Conservation (phyloP, 2,329 filamentous ascomycete genomes). For the Plectosphaerella cucumerina region DNA sequence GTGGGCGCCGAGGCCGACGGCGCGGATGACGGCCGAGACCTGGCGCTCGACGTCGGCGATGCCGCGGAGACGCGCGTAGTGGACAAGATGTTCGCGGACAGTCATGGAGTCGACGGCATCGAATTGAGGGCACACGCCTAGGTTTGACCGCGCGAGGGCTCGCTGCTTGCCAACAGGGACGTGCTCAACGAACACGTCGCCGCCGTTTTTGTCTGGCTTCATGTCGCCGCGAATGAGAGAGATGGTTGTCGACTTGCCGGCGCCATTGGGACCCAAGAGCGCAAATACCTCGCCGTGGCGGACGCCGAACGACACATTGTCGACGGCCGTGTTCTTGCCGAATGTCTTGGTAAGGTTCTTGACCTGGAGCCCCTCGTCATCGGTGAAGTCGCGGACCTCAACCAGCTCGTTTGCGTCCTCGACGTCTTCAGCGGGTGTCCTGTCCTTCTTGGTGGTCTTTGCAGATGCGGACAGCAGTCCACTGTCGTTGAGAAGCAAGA, state of each 20-base stretch:
- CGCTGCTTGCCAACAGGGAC: slow-evolving; percentile 70
- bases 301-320: slow-evolving; percentile 82
- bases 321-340: slow-evolving; percentile 71
- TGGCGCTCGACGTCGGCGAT: slow-evolving; percentile 73
- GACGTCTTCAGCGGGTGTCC: slow-evolving; percentile 36
- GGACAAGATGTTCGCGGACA: slow-evolving; percentile 77
- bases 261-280: slow-evolving; percentile 84
- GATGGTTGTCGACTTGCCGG: slow-evolving; percentile 88
- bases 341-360: slow-evolving; percentile 79
- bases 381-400: slow-evolving; percentile 44
- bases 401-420: slow-evolving; percentile 63
- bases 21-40: slow-evolving; percentile 70
- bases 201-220: slow-evolving; percentile 63
- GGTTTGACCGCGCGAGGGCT: slow-evolving; percentile 66
- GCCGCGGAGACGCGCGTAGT: slow-evolving; percentile 83
- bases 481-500: slow-evolving; percentile 77
- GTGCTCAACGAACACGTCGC: slow-evolving; percentile 77
- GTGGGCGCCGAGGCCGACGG: slow-evolving; percentile 73
- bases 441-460: slow-evolving; percentile 26
- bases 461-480: slow-evolving; percentile 38
- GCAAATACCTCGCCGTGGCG: slow-evolving; percentile 80
- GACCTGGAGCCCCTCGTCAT: slow-evolving; percentile 68
- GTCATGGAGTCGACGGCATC: slow-evolving; percentile 91
- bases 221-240: slow-evolving; percentile 87
- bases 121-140: slow-evolving; percentile 90